Evolutionary conservation across 192 early-diverging fungal genomes (phyloP).

Genomic region (Helicostylum pulchrum): DNA sequence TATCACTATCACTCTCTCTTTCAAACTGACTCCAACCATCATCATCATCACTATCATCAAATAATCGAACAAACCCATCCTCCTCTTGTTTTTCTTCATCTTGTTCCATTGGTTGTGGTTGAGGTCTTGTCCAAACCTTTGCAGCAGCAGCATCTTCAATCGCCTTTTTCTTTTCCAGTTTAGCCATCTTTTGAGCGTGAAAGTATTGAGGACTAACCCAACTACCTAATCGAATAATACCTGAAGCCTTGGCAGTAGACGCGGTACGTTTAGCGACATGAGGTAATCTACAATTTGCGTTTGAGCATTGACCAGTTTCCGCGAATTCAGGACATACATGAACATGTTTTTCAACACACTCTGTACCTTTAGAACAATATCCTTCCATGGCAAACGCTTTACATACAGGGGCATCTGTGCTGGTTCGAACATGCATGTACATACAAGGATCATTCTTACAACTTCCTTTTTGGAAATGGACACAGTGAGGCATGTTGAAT

Average conservation of each 20-base stretch:
- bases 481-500: slow-evolving; percentile 53
- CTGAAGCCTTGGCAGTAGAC: slow-evolving; percentile 2
- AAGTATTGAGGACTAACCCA: slow-evolving; percentile 15
- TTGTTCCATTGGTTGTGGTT: slow-evolving; percentile 5
- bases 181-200: not conserved
- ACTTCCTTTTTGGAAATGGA: slow-evolving; percentile 61
- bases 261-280: slow-evolving; percentile 40
- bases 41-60: slow-evolving; percentile 32
- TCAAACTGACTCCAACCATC: slow-evolving; percentile 21
- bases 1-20: slow-evolving; percentile 22
- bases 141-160: slow-evolving; percentile 10
- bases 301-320: slow-evolving; percentile 55
- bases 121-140: slow-evolving; percentile 17
- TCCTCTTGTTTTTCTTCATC: slow-evolving; percentile 17
- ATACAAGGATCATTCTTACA: slow-evolving; percentile 54
- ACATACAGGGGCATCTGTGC: slow-evolving; percentile 59
- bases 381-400: slow-evolving; percentile 61
- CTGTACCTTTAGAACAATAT: slow-evolving; percentile 53
- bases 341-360: slow-evolving; percentile 61
- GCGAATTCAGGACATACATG: slow-evolving; percentile 70
- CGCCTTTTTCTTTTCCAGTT: not conserved
- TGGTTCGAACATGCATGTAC: slow-evolving; percentile 57
- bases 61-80: slow-evolving; percentile 32
- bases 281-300: slow-evolving; percentile 55
- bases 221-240: slow-evolving; percentile 8